Conservation (phyloP, 2,329 filamentous ascomycete species). For the Eutypa lata region DNA sequence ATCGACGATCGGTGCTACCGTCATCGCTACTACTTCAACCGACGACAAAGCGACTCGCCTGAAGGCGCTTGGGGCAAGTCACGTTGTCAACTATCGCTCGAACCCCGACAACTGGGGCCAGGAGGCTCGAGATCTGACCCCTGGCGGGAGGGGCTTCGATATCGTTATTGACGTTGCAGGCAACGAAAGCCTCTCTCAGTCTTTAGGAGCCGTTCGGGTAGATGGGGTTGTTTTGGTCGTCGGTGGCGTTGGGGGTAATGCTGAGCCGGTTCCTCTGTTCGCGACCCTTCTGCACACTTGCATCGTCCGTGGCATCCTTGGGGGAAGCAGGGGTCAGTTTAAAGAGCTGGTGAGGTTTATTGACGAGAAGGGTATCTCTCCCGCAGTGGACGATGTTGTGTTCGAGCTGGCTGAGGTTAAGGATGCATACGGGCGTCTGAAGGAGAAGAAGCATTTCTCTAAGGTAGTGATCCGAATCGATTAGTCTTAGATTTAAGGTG, state of each 20-base stretch:
- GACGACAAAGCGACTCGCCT: conserved; percentile 51
- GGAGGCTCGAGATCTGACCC: conserved; percentile 48
- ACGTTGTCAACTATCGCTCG: conserved; percentile 60
- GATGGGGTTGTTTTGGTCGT: conserved; percentile 32
- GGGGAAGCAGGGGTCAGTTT: conserved; percentile 25
- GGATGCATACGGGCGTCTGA: conserved; percentile 29
- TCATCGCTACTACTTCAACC: conserved; percentile 59
- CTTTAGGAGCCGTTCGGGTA: conserved; percentile 44
- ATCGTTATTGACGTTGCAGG: conserved; percentile 65
- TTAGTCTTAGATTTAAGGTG: too few relatives aligned
- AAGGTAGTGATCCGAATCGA: conserved; percentile 32
- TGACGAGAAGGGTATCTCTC: conserved; percentile 28
- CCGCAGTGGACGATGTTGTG: conserved; percentile 26
- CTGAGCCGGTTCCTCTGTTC: conserved; percentile 22
- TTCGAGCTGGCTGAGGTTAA: conserved; percentile 30
- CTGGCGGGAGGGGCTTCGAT: conserved; percentile 52
- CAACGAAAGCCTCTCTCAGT: conserved; percentile 54
- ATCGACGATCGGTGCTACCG: conserved; percentile 45
- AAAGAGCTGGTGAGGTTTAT: conserved; percentile 27
- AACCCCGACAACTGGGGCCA: conserved; percentile 55
- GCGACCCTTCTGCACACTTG: conserved; percentile 21
- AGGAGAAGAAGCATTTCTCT: conserved; percentile 33
- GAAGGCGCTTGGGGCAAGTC: conserved; percentile 54
- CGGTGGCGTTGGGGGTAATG: conserved; percentile 30
- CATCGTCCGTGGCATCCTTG: conserved; percentile 26